phyloP scores from a whole-genome alignment of 352 stramenopile species.

The Phytophthora tubulina region DNA sequence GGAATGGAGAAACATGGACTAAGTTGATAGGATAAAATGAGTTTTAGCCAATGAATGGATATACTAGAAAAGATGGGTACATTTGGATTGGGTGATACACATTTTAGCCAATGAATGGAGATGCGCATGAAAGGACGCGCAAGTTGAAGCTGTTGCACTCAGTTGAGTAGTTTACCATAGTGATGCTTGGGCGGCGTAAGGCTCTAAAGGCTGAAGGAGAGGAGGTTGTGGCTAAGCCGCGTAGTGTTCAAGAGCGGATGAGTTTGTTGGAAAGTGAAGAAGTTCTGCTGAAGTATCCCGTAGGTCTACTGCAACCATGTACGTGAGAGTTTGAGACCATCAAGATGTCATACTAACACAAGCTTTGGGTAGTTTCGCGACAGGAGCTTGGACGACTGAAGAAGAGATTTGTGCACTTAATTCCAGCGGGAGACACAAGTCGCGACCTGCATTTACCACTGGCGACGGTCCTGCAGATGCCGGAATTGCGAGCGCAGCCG shows the following conservation, averaged over 20 bases:
- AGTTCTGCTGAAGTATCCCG: slow-evolving; percentile 25
- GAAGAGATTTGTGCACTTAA: slow-evolving; percentile 48
- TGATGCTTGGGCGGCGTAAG: slow-evolving; percentile 31
- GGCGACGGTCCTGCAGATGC: slow-evolving; percentile 38
- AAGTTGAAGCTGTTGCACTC: slow-evolving; percentile 17
- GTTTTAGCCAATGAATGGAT: too few species aligned
- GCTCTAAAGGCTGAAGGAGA: background rate
- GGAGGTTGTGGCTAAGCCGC: background rate
- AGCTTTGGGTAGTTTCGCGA: slow-evolving; percentile 40
- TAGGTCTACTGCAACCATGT: slow-evolving; percentile 50
- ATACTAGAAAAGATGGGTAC: too few species aligned
- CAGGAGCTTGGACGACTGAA: slow-evolving; percentile 57
- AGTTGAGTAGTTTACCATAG: background rate
- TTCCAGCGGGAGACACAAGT: slow-evolving; percentile 26
- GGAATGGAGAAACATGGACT: background rate
- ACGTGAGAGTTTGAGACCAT: slow-evolving; percentile 3
- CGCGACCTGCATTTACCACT: slow-evolving; percentile 21
- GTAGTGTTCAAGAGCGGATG: slow-evolving; percentile 32
- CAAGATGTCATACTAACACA: too few species aligned
- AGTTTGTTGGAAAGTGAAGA: slow-evolving; percentile 24
- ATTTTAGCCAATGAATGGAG: slow-evolving; percentile 14
- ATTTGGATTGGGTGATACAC: too few species aligned
- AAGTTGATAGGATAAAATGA: too few species aligned
- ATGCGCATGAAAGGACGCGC: slow-evolving; percentile 21
- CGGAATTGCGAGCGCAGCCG: slow-evolving; percentile 42